These are phyloP conservation scores for Fragaria nilgerrensis DNA, from an alignment of 306 rosid species.

Conservation along the genomic window DNA sequence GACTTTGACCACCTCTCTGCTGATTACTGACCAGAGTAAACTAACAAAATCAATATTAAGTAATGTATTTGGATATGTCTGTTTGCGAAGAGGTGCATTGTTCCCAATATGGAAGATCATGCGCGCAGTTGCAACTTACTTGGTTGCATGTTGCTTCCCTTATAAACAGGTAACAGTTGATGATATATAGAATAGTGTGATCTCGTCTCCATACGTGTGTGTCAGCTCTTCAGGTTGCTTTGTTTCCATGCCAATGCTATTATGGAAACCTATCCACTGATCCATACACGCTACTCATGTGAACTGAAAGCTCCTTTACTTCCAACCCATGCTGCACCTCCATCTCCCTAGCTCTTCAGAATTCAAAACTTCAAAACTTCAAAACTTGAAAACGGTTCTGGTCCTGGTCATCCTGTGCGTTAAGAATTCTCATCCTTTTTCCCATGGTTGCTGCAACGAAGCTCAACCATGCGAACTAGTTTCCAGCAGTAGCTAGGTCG, in stretches of 20 bases:
- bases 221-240: not conserved
- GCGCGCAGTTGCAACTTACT: not conserved
- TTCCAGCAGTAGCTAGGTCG: not conserved
- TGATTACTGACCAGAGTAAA: not conserved
- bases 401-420: not conserved
- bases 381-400: not conserved
- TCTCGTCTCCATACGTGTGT: not conserved
- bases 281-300: conserved; percentile 41
- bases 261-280: conserved; percentile 22
- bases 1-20: not conserved
- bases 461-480: not conserved
- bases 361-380: too few species aligned
- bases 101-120: not conserved
- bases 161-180: conserved; percentile 18
- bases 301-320: conserved; percentile 9
- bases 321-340: not conserved
- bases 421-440: not conserved
- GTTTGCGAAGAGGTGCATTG: not conserved
- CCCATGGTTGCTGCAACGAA: not conserved
- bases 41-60: too few species aligned
- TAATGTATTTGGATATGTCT: not conserved
- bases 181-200: not conserved
- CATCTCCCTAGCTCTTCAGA: not conserved
- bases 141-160: conserved; percentile 12
- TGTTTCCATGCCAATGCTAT: not conserved